These are phyloP conservation scores for Lepiota brunneoincarnata DNA, from an alignment of 768 basidiomycete genomes.

Conservation along the genomic window DNA sequence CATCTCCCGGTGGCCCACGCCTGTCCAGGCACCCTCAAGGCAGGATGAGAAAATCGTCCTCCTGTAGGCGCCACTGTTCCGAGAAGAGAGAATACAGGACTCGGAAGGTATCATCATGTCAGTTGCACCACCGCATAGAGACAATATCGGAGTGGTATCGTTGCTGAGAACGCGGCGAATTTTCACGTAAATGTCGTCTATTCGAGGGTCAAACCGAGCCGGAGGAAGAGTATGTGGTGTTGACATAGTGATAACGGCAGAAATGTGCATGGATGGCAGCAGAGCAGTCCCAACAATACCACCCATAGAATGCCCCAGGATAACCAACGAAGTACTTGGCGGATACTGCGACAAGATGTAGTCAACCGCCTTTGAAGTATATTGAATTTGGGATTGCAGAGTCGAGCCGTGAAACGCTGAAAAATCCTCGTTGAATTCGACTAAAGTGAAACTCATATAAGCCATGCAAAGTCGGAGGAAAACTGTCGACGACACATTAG, in stretches of 20 bases:
- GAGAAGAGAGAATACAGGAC: conserved; percentile 62
- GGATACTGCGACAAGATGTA: conserved; percentile 83
- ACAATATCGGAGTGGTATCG: conserved; percentile 67
- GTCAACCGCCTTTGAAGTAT: conserved; percentile 64
- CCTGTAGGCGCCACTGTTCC: conserved; percentile 33
- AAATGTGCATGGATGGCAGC: conserved; percentile 63
- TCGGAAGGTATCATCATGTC: conserved; percentile 94
- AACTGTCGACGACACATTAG: too few species aligned
- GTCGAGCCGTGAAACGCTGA: conserved; percentile 94
- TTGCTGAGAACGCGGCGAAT: conserved; percentile 37
- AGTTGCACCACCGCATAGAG: conserved; percentile 88
- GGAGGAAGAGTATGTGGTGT: conserved; percentile 90
- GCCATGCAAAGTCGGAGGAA: not conserved
- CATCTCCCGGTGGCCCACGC: conserved; percentile 94
- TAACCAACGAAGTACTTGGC: conserved; percentile 55
- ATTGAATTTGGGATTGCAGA: conserved; percentile 75
- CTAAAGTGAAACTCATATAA: conserved; percentile 33
- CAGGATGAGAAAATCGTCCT: conserved; percentile 81
- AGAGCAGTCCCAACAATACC: conserved; percentile 86
- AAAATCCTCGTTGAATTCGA: conserved; percentile 96
- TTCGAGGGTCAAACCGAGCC: conserved; percentile 77
- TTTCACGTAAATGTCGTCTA: conserved; percentile 68
- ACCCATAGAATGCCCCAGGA: conserved; percentile 98
- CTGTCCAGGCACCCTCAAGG: conserved; percentile 91
- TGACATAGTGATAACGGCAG: conserved; percentile 92